These are phyloP conservation scores for Potentilla sterilis DNA, from an alignment of 306 rosid species.

Conservation along the genomic window DNA sequence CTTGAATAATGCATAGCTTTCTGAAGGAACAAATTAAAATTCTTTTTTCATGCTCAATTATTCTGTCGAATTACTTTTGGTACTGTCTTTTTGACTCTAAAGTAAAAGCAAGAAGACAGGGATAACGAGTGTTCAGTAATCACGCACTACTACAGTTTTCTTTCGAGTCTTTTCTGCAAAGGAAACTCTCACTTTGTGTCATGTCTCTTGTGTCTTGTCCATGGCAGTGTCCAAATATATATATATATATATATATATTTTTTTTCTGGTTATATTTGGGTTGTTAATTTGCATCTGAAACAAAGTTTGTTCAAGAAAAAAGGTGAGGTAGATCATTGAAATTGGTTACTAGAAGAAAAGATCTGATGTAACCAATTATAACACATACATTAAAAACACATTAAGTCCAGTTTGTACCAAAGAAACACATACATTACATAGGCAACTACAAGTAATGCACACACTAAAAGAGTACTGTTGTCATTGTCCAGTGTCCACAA, in stretches of 20 bases:
- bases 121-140: not conserved
- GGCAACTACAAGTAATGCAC: not conserved
- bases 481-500: too few species aligned
- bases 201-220: not conserved
- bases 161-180: not conserved
- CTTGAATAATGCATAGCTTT: not conserved
- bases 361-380: not conserved
- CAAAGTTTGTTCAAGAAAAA: not conserved
- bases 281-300: not conserved
- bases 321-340: not conserved
- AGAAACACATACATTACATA: not conserved
- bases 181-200: not conserved
- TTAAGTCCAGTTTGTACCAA: not conserved
- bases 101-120: not conserved
- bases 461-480: too few species aligned
- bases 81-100: not conserved
- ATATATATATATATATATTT: too few species aligned
- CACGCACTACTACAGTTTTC: not conserved
- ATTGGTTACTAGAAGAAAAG: not conserved
- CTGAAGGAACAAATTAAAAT: not conserved
- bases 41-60: not conserved
- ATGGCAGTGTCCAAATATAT: too few species aligned
- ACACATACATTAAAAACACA: too few species aligned
- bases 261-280: not conserved
- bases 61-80: not conserved